A percentile compares a stretch with the other conserved stretches of the same genome.
These are phyloP conservation scores for Tetragonia tetragonoides DNA, from an alignment of 148 eudicot genomes.

Conservation along the genomic window DNA sequence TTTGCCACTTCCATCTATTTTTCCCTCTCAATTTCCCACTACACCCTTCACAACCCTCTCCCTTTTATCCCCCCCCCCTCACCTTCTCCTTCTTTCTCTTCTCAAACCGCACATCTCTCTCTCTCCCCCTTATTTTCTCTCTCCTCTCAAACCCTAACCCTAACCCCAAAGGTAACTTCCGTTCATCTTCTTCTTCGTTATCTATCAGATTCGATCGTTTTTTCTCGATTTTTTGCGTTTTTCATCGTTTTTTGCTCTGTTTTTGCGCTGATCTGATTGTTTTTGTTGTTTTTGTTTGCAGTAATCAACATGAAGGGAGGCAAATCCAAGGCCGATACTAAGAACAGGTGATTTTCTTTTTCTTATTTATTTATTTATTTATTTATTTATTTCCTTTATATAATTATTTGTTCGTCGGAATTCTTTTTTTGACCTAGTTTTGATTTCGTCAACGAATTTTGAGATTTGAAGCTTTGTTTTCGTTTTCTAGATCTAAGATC, in stretches of 20 bases:
- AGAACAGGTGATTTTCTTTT: neutral
- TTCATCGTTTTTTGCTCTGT: neutral
- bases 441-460: neutral
- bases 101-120: constrained; percentile 19
- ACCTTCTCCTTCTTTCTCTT: neutral
- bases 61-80: neutral
- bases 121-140: constrained; percentile 3
- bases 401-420: neutral
- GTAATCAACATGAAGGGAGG: constrained; percentile 52
- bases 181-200: no score
- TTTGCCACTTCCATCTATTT: constrained; percentile 25
- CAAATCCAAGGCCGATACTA: constrained; percentile 44
- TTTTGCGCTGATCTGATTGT: neutral
- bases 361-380: no score
- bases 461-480: neutral
- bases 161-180: constrained; percentile 4
- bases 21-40: constrained; percentile 28
- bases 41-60: constrained; percentile 18
- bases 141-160: constrained; percentile 32
- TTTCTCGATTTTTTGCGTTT: neutral
- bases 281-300: constrained; percentile 15
- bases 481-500: constrained; percentile 1
- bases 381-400: no score
- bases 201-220: neutral
- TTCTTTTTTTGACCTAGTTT: neutral